Conservation (phyloP, 805 yeast species). For the Ogataea neopini region DNA sequence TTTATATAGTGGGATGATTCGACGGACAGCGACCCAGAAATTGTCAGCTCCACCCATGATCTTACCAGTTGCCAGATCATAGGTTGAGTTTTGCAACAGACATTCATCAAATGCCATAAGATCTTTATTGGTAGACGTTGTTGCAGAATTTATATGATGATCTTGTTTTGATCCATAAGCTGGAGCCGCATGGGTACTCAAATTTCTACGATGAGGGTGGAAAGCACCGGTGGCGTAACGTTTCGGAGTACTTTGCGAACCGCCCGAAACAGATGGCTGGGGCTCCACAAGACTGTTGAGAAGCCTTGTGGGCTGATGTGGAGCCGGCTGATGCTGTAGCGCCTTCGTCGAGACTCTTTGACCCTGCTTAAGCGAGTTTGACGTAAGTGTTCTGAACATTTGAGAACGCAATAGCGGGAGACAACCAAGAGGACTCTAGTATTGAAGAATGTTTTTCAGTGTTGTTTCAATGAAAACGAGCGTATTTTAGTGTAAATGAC, state of each 20-base stretch:
- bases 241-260: neutral
- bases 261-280: constrained; percentile 8
- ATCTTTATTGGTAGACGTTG: constrained; percentile 35
- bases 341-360: constrained; percentile 37
- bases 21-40: constrained; percentile 54
- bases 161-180: constrained; percentile 11
- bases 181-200: constrained; percentile 12
- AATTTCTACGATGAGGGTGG: constrained; percentile 12
- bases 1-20: constrained; percentile 51
- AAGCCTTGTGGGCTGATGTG: constrained; percentile 27
- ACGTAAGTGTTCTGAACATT: constrained; percentile 35
- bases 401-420: neutral
- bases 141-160: neutral
- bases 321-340: constrained; percentile 31
- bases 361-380: constrained; percentile 34
- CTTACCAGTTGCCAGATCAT: constrained; percentile 41
- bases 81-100: constrained; percentile 37
- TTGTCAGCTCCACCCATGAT: constrained; percentile 42
- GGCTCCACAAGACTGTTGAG: constrained; percentile 27
- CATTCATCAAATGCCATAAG: constrained; percentile 53
- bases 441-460: neutral
- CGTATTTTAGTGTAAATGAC: too few relatives aligned
- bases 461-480: neutral
- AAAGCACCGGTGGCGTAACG: constrained; percentile 8
- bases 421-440: neutral